Percentiles rank a stretch among this genome's conserved stretches.
Evolutionary conservation across 257 asterid genomes (phyloP).

Genomic region (Nicotiana tomentosiformis): DNA sequence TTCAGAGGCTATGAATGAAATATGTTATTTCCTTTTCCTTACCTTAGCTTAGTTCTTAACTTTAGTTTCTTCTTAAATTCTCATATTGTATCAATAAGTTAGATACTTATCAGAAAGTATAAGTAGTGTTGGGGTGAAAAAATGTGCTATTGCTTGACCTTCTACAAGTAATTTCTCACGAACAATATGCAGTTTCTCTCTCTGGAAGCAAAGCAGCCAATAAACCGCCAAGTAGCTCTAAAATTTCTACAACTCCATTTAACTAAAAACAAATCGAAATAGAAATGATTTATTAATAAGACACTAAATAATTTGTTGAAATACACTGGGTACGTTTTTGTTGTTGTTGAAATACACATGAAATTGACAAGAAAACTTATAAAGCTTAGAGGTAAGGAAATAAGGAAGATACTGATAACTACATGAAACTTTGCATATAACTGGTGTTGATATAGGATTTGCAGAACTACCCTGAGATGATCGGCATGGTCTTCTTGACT

Average conservation of each 20-base stretch:
- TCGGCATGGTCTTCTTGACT: too few species aligned
- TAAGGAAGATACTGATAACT: neutral
- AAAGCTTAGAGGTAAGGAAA: neutral
- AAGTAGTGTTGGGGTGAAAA: neutral
- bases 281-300: neutral
- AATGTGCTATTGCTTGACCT: neutral
- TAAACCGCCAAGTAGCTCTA: neutral
- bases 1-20: too few species aligned
- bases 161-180: neutral
- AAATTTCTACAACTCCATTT: neutral
- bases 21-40: too few species aligned
- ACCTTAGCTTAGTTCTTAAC: too few species aligned
- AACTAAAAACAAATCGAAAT: neutral
- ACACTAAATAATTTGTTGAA: neutral
- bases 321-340: neutral
- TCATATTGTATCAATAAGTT: too few species aligned
- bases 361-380: neutral
- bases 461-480: too few species aligned
- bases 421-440: slow-evolving; percentile 10
- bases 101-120: too few species aligned
- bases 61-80: too few species aligned
- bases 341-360: neutral
- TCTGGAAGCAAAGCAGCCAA: neutral
- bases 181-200: neutral
- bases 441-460: too few species aligned